Percentiles rank a stretch among this genome's conserved stretches.
These are phyloP conservation scores for Sporothrix mexicana DNA, from an alignment of 2,329 filamentous ascomycete genomes.

Conservation along the genomic window DNA sequence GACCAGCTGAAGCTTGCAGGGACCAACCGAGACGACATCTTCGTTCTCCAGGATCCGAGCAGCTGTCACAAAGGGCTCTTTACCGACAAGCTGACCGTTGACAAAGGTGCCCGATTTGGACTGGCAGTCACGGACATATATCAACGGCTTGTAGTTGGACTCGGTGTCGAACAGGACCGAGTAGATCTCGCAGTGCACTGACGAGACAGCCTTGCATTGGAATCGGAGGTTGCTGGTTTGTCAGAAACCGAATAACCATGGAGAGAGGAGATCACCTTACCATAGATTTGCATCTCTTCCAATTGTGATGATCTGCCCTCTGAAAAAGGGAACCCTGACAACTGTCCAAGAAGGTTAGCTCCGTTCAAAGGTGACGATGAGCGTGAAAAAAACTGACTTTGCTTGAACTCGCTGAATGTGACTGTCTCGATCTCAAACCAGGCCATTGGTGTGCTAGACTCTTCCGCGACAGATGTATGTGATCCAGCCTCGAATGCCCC, in stretches of 20 bases:
- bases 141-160: slow-evolving; percentile 40
- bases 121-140: slow-evolving; percentile 63
- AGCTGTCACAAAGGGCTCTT: slow-evolving; percentile 45
- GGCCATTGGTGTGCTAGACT: slow-evolving; percentile 15
- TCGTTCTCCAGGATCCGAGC: slow-evolving; percentile 57
- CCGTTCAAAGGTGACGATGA: neutral
- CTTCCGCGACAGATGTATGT: neutral
- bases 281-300: slow-evolving; percentile 42
- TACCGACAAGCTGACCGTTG: slow-evolving; percentile 54
- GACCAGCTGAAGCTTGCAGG: slow-evolving; percentile 47
- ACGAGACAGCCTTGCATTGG: slow-evolving; percentile 53
- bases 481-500: neutral
- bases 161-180: slow-evolving; percentile 56
- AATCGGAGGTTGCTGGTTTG: slow-evolving; percentile 49
- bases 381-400: slow-evolving; percentile 10
- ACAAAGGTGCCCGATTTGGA: slow-evolving; percentile 62
- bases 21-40: slow-evolving; percentile 54
- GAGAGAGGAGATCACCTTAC: slow-evolving; percentile 34
- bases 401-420: slow-evolving; percentile 34
- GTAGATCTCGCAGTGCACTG: slow-evolving; percentile 62
- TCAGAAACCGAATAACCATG: slow-evolving; percentile 10
- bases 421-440: slow-evolving; percentile 35
- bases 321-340: slow-evolving; percentile 34
- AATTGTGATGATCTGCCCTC: slow-evolving; percentile 38
- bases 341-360: slow-evolving; percentile 21